Conservation (phyloP, 306 rosid species). For the Quercus bicolor region DNA sequence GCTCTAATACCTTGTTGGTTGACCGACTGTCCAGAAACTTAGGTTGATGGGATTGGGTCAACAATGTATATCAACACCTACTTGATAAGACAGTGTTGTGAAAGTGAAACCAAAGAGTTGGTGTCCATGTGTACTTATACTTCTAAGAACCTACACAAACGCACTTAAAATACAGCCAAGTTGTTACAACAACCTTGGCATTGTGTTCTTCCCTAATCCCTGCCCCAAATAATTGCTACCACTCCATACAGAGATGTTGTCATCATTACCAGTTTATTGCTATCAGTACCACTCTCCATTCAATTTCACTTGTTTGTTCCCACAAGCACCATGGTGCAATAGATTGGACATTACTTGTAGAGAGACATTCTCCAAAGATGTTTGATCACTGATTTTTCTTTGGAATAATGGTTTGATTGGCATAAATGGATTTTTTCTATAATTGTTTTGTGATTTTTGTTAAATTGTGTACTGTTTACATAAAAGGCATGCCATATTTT, state of each 20-base stretch:
- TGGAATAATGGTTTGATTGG: background rate
- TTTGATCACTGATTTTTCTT: background rate
- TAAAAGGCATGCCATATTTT: background rate
- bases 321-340: background rate
- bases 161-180: background rate
- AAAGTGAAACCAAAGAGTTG: background rate
- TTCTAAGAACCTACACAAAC: background rate
- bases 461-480: background rate
- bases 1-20: background rate
- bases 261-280: background rate
- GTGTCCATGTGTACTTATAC: background rate
- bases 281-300: background rate
- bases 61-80: background rate
- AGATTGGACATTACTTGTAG: background rate
- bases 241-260: background rate
- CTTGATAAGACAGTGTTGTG: background rate
- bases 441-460: background rate
- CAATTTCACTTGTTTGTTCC: background rate
- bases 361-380: background rate
- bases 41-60: background rate
- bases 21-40: background rate
- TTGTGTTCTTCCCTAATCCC: background rate
- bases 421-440: background rate
- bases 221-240: background rate
- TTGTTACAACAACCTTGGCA: background rate